phyloP scores from a whole-genome alignment of 2,329 filamentous ascomycete species.

The Talaromyces sp. region DNA sequence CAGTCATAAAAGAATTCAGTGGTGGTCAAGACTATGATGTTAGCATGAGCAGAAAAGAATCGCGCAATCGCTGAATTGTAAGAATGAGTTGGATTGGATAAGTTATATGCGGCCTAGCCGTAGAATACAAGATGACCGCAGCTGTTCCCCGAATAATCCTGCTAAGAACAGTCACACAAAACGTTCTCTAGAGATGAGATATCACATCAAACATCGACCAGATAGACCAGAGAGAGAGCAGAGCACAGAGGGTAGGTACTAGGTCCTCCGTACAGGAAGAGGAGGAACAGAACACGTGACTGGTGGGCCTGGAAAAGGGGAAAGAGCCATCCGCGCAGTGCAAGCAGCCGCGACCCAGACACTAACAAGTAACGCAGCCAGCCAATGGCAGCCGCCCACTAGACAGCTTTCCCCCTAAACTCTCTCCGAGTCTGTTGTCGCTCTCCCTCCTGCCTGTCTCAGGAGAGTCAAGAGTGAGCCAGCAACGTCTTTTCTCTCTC shows the following conservation, averaged over 20 bases:
- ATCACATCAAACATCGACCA: too few relatives aligned
- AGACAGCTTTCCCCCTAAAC: conserved; percentile 21
- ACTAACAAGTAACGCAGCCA: conserved; percentile 4
- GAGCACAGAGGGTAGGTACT: too few relatives aligned
- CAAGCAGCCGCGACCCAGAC: conserved; percentile 19
- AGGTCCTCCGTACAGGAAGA: too few relatives aligned
- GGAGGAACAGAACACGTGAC: conserved; percentile 11
- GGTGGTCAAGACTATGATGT: background rate
- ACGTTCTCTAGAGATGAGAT: too few relatives aligned
- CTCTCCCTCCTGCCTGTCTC: conserved; percentile 20
- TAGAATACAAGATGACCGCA: background rate
- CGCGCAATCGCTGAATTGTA: background rate
- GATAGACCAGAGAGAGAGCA: too few relatives aligned
- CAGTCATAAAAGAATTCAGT: background rate
- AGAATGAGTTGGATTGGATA: background rate
- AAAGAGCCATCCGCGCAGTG: conserved; percentile 11
- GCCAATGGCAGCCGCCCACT: conserved; percentile 7
- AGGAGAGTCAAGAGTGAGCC: conserved; percentile 21
- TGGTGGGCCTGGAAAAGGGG: conserved; percentile 9
- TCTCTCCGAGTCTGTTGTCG: conserved; percentile 5
- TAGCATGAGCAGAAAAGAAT: background rate
- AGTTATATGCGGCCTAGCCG: background rate
- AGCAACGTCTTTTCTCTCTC: conserved; percentile 21
- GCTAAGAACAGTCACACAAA: background rate
- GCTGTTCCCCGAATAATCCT: background rate